Conservation (phyloP, 257 asterid species). For the Plectranthus barbatus region DNA sequence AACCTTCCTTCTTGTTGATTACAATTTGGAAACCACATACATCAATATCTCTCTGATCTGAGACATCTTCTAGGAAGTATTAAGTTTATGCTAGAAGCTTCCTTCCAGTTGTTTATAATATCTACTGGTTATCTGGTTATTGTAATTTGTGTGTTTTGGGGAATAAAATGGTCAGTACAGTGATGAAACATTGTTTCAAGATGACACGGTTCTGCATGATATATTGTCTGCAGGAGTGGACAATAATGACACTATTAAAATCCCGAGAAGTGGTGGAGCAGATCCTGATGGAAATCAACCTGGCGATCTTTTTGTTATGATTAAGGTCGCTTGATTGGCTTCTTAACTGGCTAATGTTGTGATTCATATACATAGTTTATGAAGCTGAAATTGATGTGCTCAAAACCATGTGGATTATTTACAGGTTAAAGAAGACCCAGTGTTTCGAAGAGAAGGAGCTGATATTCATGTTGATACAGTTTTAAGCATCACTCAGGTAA, state of each 20-base stretch:
- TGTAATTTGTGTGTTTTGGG: background rate
- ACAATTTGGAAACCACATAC: background rate
- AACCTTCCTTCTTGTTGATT: background rate
- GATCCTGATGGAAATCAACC: conserved; percentile 92
- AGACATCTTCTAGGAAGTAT: background rate
- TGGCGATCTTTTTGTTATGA: conserved; percentile 69
- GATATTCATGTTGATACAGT: conserved; percentile 85
- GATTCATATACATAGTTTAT: conserved; percentile 1
- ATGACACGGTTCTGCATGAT: conserved; percentile 1
- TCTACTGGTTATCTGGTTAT: background rate
- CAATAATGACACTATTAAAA: conserved; percentile 56
- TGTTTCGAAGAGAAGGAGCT: conserved; percentile 87
- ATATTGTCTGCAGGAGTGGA: conserved; percentile 62
- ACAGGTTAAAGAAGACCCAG: conserved; percentile 95
- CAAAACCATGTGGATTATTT: conserved; percentile 9
- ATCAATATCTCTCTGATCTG: background rate
- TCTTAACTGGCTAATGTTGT: background rate
- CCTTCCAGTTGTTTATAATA: background rate
- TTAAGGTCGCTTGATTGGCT: conserved; percentile 50
- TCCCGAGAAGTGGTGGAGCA: conserved; percentile 83
- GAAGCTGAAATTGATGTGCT: background rate
- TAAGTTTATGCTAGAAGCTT: background rate
- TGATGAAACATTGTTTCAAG: conserved; percentile 1
- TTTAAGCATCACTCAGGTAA: conserved; percentile 88
- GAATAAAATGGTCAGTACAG: background rate